Percentiles rank a stretch among this genome's conserved stretches.
Evolutionary conservation across 2,329 filamentous ascomycete genomes (phyloP).

Genomic region (Seiridium cupressi): DNA sequence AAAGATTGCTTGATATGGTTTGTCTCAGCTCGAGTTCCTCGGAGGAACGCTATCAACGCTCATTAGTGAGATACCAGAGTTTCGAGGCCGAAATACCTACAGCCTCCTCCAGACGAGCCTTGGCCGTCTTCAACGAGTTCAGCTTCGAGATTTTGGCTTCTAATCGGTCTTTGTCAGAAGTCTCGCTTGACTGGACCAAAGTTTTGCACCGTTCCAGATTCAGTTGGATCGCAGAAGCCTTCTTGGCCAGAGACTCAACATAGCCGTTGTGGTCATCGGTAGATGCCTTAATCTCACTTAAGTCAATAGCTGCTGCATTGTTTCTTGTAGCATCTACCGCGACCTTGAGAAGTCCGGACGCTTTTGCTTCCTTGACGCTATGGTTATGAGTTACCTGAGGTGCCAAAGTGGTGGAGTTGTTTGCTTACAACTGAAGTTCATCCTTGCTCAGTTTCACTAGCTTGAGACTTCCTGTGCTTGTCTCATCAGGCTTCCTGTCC

Average conservation of each 20-base stretch:
- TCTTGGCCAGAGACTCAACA: neutral
- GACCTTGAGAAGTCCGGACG: neutral
- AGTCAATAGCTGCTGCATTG: neutral
- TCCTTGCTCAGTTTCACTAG: neutral
- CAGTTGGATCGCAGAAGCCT: neutral
- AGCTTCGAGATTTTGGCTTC: neutral
- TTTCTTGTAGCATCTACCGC: neutral
- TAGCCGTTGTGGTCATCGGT: neutral
- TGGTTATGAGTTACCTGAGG: neutral
- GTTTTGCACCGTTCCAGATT: neutral
- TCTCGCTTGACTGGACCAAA: neutral
- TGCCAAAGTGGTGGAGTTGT: neutral
- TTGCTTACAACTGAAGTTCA: slow-evolving; percentile 6
- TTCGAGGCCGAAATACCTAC: neutral
- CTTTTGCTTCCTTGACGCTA: neutral
- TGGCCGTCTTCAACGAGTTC: neutral
- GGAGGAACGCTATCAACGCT: neutral
- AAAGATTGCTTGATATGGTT: neutral
- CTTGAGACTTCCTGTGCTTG: too few relatives aligned
- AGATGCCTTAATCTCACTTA: neutral
- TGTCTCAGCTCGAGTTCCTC: neutral
- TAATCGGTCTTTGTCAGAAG: neutral
- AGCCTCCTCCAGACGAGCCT: neutral
- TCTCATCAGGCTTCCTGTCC: too few relatives aligned
- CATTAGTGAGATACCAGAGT: neutral